Conservation (phyloP, 306 rosid genomes). For the Ormosia emarginata region DNA sequence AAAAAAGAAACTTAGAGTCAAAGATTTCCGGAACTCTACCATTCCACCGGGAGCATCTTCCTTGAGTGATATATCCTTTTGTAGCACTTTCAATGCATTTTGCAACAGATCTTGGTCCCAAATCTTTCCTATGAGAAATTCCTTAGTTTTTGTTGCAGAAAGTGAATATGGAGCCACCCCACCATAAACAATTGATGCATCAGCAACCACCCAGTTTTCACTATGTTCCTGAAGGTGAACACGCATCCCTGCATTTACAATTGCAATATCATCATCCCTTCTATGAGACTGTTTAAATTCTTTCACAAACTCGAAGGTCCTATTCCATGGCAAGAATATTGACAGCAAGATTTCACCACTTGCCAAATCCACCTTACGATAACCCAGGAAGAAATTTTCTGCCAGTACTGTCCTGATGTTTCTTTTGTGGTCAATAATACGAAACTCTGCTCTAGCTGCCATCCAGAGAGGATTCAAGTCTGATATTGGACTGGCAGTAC, state of each 20-base stretch:
- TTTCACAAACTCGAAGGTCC: constrained; percentile 76
- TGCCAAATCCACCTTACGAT: constrained; percentile 85
- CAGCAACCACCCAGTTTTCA: constrained; percentile 57
- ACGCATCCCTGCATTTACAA: constrained; percentile 93
- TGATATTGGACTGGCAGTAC: constrained; percentile 98
- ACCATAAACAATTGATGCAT: constrained; percentile 85
- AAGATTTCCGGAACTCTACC: constrained; percentile 89
- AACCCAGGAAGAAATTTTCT: constrained; percentile 77
- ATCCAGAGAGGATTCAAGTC: constrained; percentile 98
- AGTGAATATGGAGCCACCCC: constrained; percentile 88
- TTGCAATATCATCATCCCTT: constrained; percentile 97
- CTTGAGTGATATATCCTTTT: constrained; percentile 55
- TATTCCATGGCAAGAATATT: constrained; percentile 88
- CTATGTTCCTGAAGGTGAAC: constrained; percentile 56
- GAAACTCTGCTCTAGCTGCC: constrained; percentile 77
- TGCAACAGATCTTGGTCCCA: constrained; percentile 76
- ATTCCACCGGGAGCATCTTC: constrained; percentile 94
- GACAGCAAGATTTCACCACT: constrained; percentile 76
- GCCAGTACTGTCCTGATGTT: constrained; percentile 61
- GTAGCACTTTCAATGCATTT: constrained; percentile 60
- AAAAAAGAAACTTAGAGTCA: constrained; percentile 80
- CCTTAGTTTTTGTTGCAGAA: constrained; percentile 61
- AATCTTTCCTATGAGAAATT: constrained; percentile 67
- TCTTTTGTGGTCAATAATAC: constrained; percentile 64
- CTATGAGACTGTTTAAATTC: constrained; percentile 96